Base-by-base conservation (phyloP, 352 stramenopile genomes). In the Globisporangium recalcitrans region DNA sequence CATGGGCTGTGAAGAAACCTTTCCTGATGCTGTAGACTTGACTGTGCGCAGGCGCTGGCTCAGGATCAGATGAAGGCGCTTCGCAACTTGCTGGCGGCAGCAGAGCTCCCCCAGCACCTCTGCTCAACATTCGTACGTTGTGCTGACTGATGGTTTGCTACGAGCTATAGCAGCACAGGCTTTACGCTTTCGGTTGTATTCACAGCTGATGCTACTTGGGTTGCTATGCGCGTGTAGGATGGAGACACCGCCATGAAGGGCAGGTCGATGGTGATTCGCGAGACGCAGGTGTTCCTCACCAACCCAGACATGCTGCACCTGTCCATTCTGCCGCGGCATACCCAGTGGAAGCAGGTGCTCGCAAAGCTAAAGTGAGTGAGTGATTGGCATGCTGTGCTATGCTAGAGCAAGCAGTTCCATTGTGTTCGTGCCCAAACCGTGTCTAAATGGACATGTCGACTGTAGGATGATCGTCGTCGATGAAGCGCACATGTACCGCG, bases 291-390 rank as follows among this genome's bases (percentile, higher is more conserved):
- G 42, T 96, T 99, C 55, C 74, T 99, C n/a, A 99, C 96, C 4
- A 99, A 99, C 74, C 97, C 97, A 29, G 97, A 99, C 70, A 99
- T 98, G 67, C 79, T 99, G 16, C 97, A 99, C 72, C 82, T 97
- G 14, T 91, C 90, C n/a, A 96, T 99, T 27, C 70, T 99, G 14
- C 93, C 96, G 1, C 80, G 96, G n/a, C 93, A 98, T 73, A 78
- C 77, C 16, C 69, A 88, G 32, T 99, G 97, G 85, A 75, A 80
- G 56, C 68, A 71, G 5, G 77, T 99, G 44, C 74, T 99, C 16
- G 69, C 67, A n/a, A 84, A 91, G 53, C 66, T 99, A n/a, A 77
- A 80, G 67, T 98, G 85, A 53, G 74, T 61, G 4, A 21, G 14
- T 5, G 2, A n/a, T 36, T 49, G n/a, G 1, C 13, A 32, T 48